Evolutionary conservation across 495 filamentous ascomycete genomes (phyloP).

Genomic region (Podospora didyma): DNA sequence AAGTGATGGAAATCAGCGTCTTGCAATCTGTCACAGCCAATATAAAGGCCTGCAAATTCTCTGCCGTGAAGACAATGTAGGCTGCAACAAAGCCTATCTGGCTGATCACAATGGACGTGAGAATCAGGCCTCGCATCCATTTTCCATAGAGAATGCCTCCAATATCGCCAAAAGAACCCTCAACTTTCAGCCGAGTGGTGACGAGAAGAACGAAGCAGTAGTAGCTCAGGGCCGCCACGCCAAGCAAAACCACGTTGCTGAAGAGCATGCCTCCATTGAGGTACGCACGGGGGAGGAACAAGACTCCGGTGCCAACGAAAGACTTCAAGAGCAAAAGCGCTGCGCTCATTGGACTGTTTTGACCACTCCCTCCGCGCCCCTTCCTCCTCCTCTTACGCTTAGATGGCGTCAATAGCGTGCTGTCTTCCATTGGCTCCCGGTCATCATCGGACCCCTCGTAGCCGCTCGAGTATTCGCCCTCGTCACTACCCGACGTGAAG

Average conservation of each 20-base stretch:
- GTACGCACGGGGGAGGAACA: conserved; percentile 89
- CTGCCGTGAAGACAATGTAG: conserved; percentile 97
- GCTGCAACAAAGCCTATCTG: conserved; percentile 94
- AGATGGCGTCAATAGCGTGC: conserved; percentile 70
- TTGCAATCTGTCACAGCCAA: conserved; percentile 75
- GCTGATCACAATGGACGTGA: conserved; percentile 85
- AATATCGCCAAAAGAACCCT: conserved; percentile 93
- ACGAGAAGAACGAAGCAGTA: conserved; percentile 96
- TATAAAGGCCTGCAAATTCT: conserved; percentile 93
- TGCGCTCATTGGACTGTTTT: conserved; percentile 67
- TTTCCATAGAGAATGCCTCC: conserved; percentile 88
- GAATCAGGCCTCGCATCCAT: conserved; percentile 81
- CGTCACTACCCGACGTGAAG: conserved; percentile 66
- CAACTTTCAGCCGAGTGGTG: conserved; percentile 74
- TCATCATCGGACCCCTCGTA: conserved; percentile 58
- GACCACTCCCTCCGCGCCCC: conserved; percentile 64
- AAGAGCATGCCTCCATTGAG: conserved; percentile 97
- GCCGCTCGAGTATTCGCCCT: conserved; percentile 32
- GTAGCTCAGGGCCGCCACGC: conserved; percentile 79
- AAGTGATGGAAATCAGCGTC: conserved; percentile 77
- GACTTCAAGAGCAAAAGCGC: conserved; percentile 86
- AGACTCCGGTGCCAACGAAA: conserved; percentile 95
- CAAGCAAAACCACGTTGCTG: conserved; percentile 82
- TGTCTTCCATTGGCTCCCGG: conserved; percentile 73
- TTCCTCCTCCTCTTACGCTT: conserved; percentile 68